Conservation (phyloP, 2,329 filamentous ascomycete species). For the Dactylonectria estremocensis region DNA sequence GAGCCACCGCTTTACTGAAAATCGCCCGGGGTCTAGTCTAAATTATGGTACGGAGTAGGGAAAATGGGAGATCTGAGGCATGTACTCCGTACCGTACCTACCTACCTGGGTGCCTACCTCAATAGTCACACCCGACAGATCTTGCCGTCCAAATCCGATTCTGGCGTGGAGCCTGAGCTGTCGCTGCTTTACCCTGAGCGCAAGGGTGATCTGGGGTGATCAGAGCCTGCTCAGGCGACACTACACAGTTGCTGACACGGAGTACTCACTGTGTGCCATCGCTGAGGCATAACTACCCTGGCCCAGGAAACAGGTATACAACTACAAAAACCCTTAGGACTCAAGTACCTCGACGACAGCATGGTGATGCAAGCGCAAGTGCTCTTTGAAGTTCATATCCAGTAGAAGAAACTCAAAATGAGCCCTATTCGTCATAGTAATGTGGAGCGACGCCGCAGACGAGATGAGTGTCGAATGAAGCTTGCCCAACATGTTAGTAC, state of each 20-base stretch:
- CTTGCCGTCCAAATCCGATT: too few relatives aligned
- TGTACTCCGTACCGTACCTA: not conserved
- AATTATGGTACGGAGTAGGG: not conserved
- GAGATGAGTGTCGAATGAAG: not conserved
- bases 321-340: not conserved
- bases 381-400: too few relatives aligned
- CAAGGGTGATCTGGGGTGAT: not conserved
- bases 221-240: not conserved
- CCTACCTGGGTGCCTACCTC: not conserved
- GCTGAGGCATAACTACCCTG: too few relatives aligned
- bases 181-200: not conserved
- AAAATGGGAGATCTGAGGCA: not conserved
- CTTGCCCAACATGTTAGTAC: not conserved
- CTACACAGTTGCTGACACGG: too few relatives aligned
- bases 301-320: too few relatives aligned
- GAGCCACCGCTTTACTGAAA: too few relatives aligned
- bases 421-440: not conserved
- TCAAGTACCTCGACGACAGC: too few relatives aligned
- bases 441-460: not conserved
- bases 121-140: too few relatives aligned
- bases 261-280: not conserved
- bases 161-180: not conserved
- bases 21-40: too few relatives aligned
- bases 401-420: not conserved
- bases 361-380: too few relatives aligned